Conservation (phyloP, 1,139 yeast species). For the Geotrichum klebahnii region DNA sequence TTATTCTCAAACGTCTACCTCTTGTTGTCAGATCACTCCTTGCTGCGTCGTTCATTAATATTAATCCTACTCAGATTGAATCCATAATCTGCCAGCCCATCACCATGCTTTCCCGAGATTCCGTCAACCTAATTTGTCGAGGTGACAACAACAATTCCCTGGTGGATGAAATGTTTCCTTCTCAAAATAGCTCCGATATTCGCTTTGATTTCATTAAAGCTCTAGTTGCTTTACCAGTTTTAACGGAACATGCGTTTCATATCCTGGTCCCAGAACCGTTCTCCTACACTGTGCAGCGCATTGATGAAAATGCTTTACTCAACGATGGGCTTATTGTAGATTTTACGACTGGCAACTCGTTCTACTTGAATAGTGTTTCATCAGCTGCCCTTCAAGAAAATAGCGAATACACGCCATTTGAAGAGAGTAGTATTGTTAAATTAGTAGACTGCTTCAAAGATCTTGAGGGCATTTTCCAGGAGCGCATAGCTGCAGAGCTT, state of each 20-base stretch:
- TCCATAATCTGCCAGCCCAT: constrained; percentile 31
- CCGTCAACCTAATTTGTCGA: constrained; percentile 29
- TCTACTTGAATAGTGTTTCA: neutral
- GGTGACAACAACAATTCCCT: constrained; percentile 22
- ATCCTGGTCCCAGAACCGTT: constrained; percentile 44
- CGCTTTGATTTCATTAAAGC: constrained; percentile 56
- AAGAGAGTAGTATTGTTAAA: constrained; percentile 28
- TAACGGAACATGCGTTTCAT: constrained; percentile 45
- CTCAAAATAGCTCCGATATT: constrained; percentile 49
- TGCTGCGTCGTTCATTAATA: constrained; percentile 17
- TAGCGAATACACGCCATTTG: constrained; percentile 30
- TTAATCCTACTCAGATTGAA: constrained; percentile 26
- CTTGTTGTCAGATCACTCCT: constrained; percentile 26
- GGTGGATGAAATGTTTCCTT: constrained; percentile 44
- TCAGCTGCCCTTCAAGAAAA: constrained; percentile 27
- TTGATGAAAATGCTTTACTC: constrained; percentile 12
- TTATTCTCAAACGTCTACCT: constrained; percentile 35
- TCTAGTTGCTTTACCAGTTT: constrained; percentile 46
- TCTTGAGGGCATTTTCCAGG: constrained; percentile 32
- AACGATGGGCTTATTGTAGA: constrained; percentile 18
- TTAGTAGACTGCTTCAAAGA: constrained; percentile 30
- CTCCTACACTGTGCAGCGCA: constrained; percentile 15
- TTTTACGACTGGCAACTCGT: constrained; percentile 7
- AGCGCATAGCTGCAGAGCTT: constrained; percentile 28
- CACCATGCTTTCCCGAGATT: constrained; percentile 29